Evolutionary conservation across 106 monocot genomes (phyloP).

Genomic region (Triglochin maritima): DNA sequence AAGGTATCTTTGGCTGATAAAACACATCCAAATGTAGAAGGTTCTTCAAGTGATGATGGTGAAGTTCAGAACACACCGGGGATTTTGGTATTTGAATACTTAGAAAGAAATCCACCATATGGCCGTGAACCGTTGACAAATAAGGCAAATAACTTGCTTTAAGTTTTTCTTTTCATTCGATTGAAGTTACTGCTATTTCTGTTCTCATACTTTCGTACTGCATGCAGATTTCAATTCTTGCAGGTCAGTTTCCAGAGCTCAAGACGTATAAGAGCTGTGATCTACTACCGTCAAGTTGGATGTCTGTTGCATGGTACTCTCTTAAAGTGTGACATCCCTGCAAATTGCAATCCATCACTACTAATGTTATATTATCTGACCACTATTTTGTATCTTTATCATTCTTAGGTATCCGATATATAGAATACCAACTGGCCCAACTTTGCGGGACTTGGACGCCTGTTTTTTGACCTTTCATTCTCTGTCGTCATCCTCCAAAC

Average conservation of each 20-base stretch:
- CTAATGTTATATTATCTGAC: not conserved
- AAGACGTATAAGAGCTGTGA: slow-evolving; percentile 78
- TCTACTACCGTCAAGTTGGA: slow-evolving; percentile 78
- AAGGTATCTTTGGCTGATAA: slow-evolving; percentile 17
- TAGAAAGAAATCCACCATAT: slow-evolving; percentile 64
- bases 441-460: slow-evolving; percentile 78
- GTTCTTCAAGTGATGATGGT: slow-evolving; percentile 29
- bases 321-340: not conserved
- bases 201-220: not conserved
- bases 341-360: not conserved
- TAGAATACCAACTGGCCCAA: slow-evolving; percentile 89
- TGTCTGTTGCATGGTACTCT: slow-evolving; percentile 87
- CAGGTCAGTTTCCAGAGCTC: slow-evolving; percentile 57
- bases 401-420: slow-evolving; percentile 89
- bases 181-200: not conserved
- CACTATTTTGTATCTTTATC: not conserved
- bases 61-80: slow-evolving; percentile 24
- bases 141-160: slow-evolving; percentile 36
- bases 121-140: slow-evolving; percentile 68
- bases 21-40: slow-evolving; percentile 15
- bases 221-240: slow-evolving; percentile 59
- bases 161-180: not conserved
- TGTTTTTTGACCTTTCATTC: slow-evolving; percentile 81
- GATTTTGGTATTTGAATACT: slow-evolving; percentile 53
- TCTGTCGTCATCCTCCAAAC: slow-evolving; percentile 38